phyloP scores from a whole-genome alignment of 2,329 filamentous ascomycete genomes.

The Biscogniauxia sp. region DNA sequence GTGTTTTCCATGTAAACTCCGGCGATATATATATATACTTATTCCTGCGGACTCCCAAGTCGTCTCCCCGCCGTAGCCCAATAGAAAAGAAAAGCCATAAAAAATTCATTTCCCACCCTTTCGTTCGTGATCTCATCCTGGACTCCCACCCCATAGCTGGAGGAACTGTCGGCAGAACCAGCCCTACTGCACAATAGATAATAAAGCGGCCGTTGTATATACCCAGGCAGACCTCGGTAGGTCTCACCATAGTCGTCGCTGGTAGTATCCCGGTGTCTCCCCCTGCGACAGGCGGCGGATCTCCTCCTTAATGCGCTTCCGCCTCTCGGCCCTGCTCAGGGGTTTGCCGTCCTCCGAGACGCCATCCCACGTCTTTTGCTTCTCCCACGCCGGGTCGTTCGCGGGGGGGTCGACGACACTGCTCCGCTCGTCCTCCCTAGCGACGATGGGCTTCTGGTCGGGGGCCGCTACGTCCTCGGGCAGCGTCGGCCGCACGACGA shows the following conservation, averaged over 20 bases:
- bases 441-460: constrained; percentile 11
- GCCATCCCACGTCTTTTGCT: constrained; percentile 28
- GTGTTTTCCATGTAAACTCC: not conserved
- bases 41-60: not conserved
- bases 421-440: constrained; percentile 6
- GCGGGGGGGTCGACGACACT: not conserved
- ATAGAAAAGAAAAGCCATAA: not conserved
- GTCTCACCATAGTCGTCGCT: constrained; percentile 50
- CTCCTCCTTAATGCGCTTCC: constrained; percentile 58
- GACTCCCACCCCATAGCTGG: not conserved
- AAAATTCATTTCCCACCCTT: not conserved
- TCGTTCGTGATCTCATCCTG: not conserved
- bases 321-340: constrained; percentile 51
- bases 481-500: constrained; percentile 38
- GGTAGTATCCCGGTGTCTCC: constrained; percentile 49
- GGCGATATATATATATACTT: not conserved
- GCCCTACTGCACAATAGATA: not conserved
- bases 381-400: not conserved
- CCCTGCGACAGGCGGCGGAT: constrained; percentile 47
- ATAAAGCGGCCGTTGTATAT: not conserved
- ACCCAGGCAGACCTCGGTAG: not conserved
- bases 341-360: constrained; percentile 42
- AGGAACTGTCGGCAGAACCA: not conserved
- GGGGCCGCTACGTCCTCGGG: constrained; percentile 22
- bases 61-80: not conserved